Conservation (phyloP, 257 asterid species). For the Petunia axillaris region DNA sequence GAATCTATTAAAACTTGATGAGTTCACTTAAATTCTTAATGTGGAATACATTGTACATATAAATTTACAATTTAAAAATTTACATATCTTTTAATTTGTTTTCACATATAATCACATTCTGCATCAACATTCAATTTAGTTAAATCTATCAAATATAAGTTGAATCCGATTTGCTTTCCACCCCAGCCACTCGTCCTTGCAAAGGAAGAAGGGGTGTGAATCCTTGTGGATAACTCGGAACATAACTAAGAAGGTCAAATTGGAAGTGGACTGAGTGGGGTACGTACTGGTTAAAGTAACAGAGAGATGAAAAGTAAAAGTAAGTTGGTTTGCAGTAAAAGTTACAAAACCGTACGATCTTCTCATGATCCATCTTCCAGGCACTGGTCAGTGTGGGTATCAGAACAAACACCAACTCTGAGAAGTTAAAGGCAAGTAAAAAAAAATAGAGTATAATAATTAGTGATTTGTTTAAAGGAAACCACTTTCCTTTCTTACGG, state of each 20-base stretch:
- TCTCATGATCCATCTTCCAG: conserved; percentile 33
- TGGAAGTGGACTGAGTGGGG: background rate
- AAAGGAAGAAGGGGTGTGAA: background rate
- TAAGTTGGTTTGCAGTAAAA: conserved; percentile 26
- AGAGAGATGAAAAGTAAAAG: conserved; percentile 27
- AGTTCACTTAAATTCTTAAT: too few species aligned
- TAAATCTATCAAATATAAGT: too few species aligned
- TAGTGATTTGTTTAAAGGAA: conserved; percentile 12
- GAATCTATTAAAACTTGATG: too few species aligned
- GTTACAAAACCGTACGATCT: conserved; percentile 29
- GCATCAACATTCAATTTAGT: too few species aligned
- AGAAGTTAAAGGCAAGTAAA: background rate
- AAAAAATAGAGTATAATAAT: background rate
- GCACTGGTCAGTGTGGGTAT: conserved; percentile 18
- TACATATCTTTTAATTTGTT: too few species aligned
- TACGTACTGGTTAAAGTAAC: conserved; percentile 23
- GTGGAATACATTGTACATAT: too few species aligned
- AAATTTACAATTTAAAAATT: too few species aligned
- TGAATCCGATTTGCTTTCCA: background rate
- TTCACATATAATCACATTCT: too few species aligned
- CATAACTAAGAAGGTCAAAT: conserved; percentile 34
- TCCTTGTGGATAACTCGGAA: background rate
- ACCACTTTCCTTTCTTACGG: background rate
- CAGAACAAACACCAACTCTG: conserved; percentile 32
- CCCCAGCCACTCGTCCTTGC: conserved; percentile 25